phyloP scores from a whole-genome alignment of 2,329 filamentous ascomycete genomes.

The Pyrenophora graminea region DNA sequence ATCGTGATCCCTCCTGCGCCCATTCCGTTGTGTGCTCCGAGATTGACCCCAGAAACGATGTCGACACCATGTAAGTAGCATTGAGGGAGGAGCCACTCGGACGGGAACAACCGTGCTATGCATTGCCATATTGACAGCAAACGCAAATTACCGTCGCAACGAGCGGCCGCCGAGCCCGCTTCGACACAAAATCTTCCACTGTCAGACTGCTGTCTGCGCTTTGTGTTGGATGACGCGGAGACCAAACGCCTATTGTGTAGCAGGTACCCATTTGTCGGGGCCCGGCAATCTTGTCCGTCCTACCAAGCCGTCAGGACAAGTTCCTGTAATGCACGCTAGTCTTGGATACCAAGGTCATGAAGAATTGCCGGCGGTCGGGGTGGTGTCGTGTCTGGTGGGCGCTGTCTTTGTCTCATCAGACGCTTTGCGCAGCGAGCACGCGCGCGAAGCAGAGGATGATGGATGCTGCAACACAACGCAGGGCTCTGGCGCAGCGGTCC shows the following conservation, averaged over 20 bases:
- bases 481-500: slow-evolving; percentile 3
- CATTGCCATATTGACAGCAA: background rate
- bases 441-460: background rate
- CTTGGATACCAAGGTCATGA: background rate
- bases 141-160: background rate
- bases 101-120: too few relatives aligned
- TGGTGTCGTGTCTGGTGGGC: slow-evolving; percentile 7
- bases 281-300: background rate
- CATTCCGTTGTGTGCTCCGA: too few relatives aligned
- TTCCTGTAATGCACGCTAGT: too few relatives aligned
- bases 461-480: slow-evolving; percentile 8
- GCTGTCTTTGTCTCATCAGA: slow-evolving; percentile 3
- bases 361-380: background rate
- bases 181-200: background rate
- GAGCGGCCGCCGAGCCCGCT: slow-evolving; percentile 3
- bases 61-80: too few relatives aligned
- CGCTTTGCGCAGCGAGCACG: background rate
- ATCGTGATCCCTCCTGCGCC: too few relatives aligned
- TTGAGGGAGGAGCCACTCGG: background rate
- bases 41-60: too few relatives aligned
- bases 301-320: too few relatives aligned
- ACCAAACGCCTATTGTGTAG: too few relatives aligned
- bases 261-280: too few relatives aligned
- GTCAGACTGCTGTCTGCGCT: too few relatives aligned
- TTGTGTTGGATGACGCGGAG: background rate